phyloP scores from a whole-genome alignment of 129 eudicot genomes.

The Centella asiatica region DNA sequence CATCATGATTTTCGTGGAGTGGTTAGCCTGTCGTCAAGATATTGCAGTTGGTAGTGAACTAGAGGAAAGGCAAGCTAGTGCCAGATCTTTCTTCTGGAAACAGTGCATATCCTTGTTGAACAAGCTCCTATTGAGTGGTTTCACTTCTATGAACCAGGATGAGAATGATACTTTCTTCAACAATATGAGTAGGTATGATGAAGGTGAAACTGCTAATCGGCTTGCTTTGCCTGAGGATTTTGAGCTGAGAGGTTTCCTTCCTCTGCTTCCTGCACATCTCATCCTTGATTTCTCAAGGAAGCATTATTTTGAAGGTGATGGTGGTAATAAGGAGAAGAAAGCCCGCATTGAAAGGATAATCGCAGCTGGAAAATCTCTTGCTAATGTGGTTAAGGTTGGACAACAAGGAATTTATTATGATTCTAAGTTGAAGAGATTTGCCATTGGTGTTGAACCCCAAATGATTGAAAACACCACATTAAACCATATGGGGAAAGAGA shows the following conservation, averaged over 20 bases:
- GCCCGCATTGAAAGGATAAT: constrained; percentile 65
- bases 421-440: constrained; percentile 42
- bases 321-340: constrained; percentile 50
- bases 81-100: constrained; percentile 70
- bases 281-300: constrained; percentile 72
- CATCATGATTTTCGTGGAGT: constrained; percentile 72
- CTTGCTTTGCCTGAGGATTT: constrained; percentile 77
- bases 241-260: constrained; percentile 82
- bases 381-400: constrained; percentile 43
- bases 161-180: constrained; percentile 59
- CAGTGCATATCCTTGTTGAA: constrained; percentile 55
- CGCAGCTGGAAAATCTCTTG: constrained; percentile 82
- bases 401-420: constrained; percentile 61
- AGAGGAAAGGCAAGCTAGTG: constrained; percentile 59
- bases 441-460: constrained; percentile 49
- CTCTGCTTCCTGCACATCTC: constrained; percentile 68
- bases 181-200: constrained; percentile 69
- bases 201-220: constrained; percentile 61
- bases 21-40: constrained; percentile 77
- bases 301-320: constrained; percentile 45
- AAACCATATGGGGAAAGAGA: constrained; percentile 14
- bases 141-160: constrained; percentile 22
- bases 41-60: constrained; percentile 44
- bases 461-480: constrained; percentile 16
- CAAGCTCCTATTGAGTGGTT: constrained; percentile 43